A percentile compares a stretch with the other conserved stretches of the same genome.
Conservation (phyloP, 257 asterid species). For the Euphrasia confusa region DNA sequence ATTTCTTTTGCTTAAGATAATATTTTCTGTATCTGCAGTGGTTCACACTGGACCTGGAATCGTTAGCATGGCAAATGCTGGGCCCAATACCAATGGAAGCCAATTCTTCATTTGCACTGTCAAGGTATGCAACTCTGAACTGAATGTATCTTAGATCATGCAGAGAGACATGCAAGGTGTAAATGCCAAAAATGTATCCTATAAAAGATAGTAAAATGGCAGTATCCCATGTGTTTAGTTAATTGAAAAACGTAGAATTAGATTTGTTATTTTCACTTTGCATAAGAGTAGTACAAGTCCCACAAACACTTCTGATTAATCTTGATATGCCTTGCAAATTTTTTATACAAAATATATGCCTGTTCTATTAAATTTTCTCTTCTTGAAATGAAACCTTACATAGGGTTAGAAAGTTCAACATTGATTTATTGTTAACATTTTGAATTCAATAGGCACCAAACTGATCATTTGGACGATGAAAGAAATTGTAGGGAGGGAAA, state of each 20-base stretch:
- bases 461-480: neutral
- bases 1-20: constrained; percentile 12
- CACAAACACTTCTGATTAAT: constrained; percentile 5
- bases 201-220: neutral
- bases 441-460: neutral
- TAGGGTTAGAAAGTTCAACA: neutral
- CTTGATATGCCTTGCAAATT: neutral
- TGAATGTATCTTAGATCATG: neutral
- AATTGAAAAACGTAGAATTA: constrained; percentile 1
- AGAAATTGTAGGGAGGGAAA: neutral
- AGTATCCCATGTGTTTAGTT: neutral
- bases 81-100: constrained; percentile 97
- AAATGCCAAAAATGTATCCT: constrained; percentile 5
- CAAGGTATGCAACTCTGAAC: constrained; percentile 47
- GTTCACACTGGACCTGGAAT: constrained; percentile 91
- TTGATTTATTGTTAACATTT: neutral
- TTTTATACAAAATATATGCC: too few relatives aligned
- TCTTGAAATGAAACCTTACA: constrained; percentile 2
- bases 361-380: neutral
- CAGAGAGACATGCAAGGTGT: neutral
- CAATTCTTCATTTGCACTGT: constrained; percentile 93
- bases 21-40: constrained; percentile 46
- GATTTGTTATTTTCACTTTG: neutral
- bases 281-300: neutral
- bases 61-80: constrained; percentile 99